phyloP scores from a whole-genome alignment of 306 rosid species.

The Trichosanthes truncata region DNA sequence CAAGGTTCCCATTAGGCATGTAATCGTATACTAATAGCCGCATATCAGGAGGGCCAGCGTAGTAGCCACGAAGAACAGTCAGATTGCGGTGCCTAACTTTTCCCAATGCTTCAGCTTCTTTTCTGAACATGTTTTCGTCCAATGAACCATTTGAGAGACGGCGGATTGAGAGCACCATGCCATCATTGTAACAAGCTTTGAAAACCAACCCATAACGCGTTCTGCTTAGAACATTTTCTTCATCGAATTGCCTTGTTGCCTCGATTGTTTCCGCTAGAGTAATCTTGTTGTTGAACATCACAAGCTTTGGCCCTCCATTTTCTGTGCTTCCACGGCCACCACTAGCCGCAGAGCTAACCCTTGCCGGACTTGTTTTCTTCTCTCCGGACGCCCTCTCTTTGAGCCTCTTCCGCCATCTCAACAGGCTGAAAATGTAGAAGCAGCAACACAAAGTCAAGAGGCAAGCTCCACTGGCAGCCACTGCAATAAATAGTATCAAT shows the following conservation, averaged over 20 bases:
- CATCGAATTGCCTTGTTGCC: conserved; percentile 87
- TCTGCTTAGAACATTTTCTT: conserved; percentile 90
- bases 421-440: conserved; percentile 67
- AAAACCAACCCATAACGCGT: conserved; percentile 68
- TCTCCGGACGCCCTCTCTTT: conserved; percentile 56
- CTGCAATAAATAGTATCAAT: conserved; percentile 44
- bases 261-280: conserved; percentile 82
- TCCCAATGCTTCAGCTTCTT: conserved; percentile 78
- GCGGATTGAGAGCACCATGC: conserved; percentile 87
- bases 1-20: conserved; percentile 98
- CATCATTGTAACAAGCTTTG: conserved; percentile 84
- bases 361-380: conserved; percentile 68
- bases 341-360: conserved; percentile 78
- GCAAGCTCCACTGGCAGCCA: conserved; percentile 44
- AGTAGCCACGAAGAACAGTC: conserved; percentile 89
- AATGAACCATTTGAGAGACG: conserved; percentile 62
- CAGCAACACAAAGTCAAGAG: conserved; percentile 59
- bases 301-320: conserved; percentile 76
- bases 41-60: conserved; percentile 67
- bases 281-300: conserved; percentile 79
- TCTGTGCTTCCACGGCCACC: conserved; percentile 84
- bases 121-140: conserved; percentile 69
- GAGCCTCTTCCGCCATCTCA: conserved; percentile 78
- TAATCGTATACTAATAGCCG: conserved; percentile 72
- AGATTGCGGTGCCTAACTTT: conserved; percentile 72